A percentile compares a stretch with the other conserved stretches of the same genome.
Evolutionary conservation across 257 asterid species (phyloP).

Genomic region (Striga asiatica): DNA sequence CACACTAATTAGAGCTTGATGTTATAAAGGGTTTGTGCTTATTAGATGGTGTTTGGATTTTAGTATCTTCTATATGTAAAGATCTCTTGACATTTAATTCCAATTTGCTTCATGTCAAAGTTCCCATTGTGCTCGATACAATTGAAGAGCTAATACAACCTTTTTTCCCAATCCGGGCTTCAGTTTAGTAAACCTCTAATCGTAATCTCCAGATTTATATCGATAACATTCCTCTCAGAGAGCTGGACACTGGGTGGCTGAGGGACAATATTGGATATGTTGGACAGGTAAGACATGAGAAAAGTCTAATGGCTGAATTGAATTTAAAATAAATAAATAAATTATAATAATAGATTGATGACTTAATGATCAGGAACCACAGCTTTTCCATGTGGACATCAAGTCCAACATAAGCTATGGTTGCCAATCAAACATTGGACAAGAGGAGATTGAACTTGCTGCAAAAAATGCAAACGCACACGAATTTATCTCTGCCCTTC

Average conservation of each 20-base stretch:
- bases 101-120: no score
- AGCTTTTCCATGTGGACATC: slow-evolving; percentile 38
- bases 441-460: slow-evolving; percentile 40
- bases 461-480: slow-evolving; percentile 39
- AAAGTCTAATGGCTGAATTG: no score
- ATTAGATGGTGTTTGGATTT: not conserved
- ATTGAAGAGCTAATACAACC: no score
- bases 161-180: no score
- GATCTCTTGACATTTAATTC: not conserved
- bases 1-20: not conserved
- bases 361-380: slow-evolving; percentile 38
- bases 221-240: slow-evolving; percentile 29
- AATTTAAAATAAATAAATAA: no score
- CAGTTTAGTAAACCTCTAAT: no score
- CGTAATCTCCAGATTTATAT: slow-evolving; percentile 33
- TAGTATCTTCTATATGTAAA: not conserved
- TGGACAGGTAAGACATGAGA: slow-evolving; percentile 38
- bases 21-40: not conserved
- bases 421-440: slow-evolving; percentile 25
- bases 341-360: no score
- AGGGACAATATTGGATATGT: slow-evolving; percentile 47
- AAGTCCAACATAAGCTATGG: slow-evolving; percentile 44
- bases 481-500: slow-evolving; percentile 40
- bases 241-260: slow-evolving; percentile 47
- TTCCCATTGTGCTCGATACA: no score